Base-by-base conservation (phyloP, 495 filamentous ascomycete species). In the Hypomontagnella submonticulosa region DNA sequence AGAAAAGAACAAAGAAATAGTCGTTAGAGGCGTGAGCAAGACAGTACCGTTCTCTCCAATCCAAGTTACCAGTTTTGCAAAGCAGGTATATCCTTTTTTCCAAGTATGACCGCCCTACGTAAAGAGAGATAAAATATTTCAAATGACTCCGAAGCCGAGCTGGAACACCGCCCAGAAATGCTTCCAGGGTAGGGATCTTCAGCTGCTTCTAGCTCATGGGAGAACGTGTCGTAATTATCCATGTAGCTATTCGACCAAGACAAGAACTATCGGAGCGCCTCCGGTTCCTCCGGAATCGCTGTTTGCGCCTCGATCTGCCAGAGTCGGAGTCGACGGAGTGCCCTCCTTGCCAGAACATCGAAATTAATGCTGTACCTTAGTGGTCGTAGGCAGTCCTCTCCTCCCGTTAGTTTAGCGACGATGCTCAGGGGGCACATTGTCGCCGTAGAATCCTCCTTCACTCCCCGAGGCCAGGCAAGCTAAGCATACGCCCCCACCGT, bases 401-500 rank as follows among this genome's bases (percentile, higher is more conserved):
- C 16, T 8, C 58, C 11, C 20, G 11, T 47, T 16, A 37, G 43
- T 59, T n/a, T 71, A 81, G 48, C 80, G 73, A 58, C 79, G 74
- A 49, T 83, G 77, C 55, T 78, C 77, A 7, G 77, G 71, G 41
- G 78, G 79, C 11, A 83, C 81, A 48, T 76, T 80, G 20, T 81
- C 77, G 11, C 81, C 81, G 61, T 83, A 83, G 63, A 80, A 81
- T 4, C 81, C 81, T 4, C 80, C 80, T 20, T 76, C 61, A 12
- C 66, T 63, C 12, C 72, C 75, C 9, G 78, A 71, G 8, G 70
- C 75, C 37, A 77, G 49, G 50, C 81, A 83, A 8, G 79, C 79
- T n/a, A 83, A 70, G 58, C 81, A 82, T 4, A 76, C 72, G 2
- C 80, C 81, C 36, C 81, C 81, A 37, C 81, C 80, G 48, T 83